phyloP scores from a whole-genome alignment of 768 basidiomycete genomes.

The Phlegmacium glaucopus region DNA sequence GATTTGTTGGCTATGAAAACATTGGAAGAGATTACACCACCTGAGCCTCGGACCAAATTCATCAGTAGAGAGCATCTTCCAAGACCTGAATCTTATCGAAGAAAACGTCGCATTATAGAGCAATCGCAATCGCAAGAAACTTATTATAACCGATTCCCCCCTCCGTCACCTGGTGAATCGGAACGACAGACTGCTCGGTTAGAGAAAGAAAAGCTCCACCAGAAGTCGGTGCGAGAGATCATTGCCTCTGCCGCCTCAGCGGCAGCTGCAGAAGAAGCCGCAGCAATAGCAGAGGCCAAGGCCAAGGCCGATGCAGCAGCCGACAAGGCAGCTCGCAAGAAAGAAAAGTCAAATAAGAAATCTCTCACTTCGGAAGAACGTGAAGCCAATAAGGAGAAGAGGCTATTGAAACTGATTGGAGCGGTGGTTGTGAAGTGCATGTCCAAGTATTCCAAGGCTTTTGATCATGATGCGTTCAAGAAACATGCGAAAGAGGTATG shows the following conservation, averaged over 20 bases:
- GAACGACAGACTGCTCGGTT: too few species aligned
- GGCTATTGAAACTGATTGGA: slow-evolving; percentile 77
- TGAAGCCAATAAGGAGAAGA: slow-evolving; percentile 76
- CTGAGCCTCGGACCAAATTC: not conserved
- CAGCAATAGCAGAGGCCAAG: slow-evolving; percentile 25
- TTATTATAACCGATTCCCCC: not conserved
- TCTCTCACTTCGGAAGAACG: slow-evolving; percentile 50
- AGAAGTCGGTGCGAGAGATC: slow-evolving; percentile 30
- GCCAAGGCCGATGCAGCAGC: slow-evolving; percentile 28
- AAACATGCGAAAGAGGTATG: slow-evolving; percentile 91
- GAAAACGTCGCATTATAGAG: not conserved
- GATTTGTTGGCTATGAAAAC: not conserved
- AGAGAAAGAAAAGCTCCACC: slow-evolving; percentile 16
- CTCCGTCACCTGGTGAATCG: not conserved
- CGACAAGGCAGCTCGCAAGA: slow-evolving; percentile 30
- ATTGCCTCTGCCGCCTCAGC: slow-evolving; percentile 34
- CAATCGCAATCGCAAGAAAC: not conserved
- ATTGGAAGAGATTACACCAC: not conserved
- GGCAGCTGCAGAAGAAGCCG: slow-evolving; percentile 26
- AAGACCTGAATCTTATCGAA: not conserved
- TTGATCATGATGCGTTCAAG: slow-evolving; percentile 86
- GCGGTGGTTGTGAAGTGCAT: slow-evolving; percentile 89
- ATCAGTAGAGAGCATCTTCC: not conserved
- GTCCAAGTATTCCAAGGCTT: slow-evolving; percentile 79
- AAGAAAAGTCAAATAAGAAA: slow-evolving; percentile 39